Evolutionary conservation across 164 flowering plant species (phyloP).

Genomic region (Tetracentron sinense): DNA sequence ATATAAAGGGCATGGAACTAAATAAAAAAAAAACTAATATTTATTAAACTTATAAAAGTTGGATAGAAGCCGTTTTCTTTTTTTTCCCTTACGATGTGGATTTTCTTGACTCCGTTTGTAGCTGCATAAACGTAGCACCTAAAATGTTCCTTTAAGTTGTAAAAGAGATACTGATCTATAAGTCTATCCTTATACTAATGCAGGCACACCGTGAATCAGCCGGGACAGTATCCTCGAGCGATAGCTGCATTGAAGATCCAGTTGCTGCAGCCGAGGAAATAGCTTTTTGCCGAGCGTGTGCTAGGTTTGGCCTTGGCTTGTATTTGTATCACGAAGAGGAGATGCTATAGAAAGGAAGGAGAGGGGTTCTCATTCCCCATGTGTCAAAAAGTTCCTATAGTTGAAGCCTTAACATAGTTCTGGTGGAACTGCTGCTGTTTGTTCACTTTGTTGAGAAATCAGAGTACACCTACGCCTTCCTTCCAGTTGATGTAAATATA

Average conservation of each 20-base stretch:
- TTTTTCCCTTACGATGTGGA: too few species aligned
- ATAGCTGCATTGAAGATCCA: constrained; percentile 48
- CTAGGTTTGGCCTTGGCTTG: constrained; percentile 93
- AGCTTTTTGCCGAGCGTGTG: constrained; percentile 92
- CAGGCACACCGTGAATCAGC: constrained; percentile 94
- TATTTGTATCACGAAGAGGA: constrained; percentile 83
- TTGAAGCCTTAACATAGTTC: neutral
- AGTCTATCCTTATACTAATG: neutral
- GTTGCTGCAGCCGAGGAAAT: constrained; percentile 92
- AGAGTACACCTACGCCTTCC: neutral
- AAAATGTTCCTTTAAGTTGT: too few species aligned
- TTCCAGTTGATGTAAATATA: neutral
- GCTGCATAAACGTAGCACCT: too few species aligned
- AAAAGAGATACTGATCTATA: neutral
- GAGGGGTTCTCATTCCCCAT: neutral
- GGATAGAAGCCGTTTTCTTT: too few species aligned
- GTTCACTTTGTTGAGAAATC: neutral
- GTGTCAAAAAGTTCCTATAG: too few species aligned
- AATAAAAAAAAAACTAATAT: too few species aligned
- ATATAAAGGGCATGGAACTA: too few species aligned
- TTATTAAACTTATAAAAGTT: too few species aligned
- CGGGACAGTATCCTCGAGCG: constrained; percentile 55
- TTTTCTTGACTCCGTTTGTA: too few species aligned
- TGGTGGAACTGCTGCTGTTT: neutral
- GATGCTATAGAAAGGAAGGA: constrained; percentile 11